Base-by-base conservation (phyloP, 2,329 filamentous ascomycete genomes). In the Phialophora chinensis region DNA sequence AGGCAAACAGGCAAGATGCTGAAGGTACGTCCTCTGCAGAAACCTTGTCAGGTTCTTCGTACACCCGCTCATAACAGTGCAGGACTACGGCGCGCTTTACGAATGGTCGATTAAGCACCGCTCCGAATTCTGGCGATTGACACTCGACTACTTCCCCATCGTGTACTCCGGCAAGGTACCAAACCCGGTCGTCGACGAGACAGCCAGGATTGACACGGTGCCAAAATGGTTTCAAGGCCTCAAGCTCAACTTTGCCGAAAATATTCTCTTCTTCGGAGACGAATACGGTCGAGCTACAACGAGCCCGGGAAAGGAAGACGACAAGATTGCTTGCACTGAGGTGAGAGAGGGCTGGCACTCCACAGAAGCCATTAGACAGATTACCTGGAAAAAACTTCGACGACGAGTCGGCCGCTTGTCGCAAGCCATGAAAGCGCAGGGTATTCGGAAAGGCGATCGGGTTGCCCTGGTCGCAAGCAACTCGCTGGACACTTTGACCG, bases 151-250 rank as follows among this genome's bases (percentile, higher is more conserved):
- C 61, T 79, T 85, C 67, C 82, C 84, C 55, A 79, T 90, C 62
- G 87, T 93, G 69, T 82, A 92, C 72, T 82, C 85, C 42, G 91
- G 91, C 35, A 78, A 76, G 3, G 58, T 71, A 4, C 71, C 69
- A 4, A 79, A 77, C 0, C 77, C 74, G 7, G 86, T 90, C 1
- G 88, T 95, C 2, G 91, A 96, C 74, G 88, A 91, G 72, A 81
- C 80, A 0, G 82, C 85, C 1, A 86, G 88, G 1, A 91, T 96
- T 76, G 1, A 85, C 87, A 90, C 3, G 17, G 61, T 94, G 4
- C 92, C 92, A 0, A 79, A 82, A 49, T 96, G 92, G 92, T 96
- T 95, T 76, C 80, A 86, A 1, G 92, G 92, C 29, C 83, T 93
- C 1, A 79, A 81, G 4, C 77, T 95, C 71, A 96, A 92, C 74